Percentiles rank a stretch among this genome's conserved stretches.
phyloP scores from a whole-genome alignment of 106 monocot species.

The Dioscorea dumetorum region DNA sequence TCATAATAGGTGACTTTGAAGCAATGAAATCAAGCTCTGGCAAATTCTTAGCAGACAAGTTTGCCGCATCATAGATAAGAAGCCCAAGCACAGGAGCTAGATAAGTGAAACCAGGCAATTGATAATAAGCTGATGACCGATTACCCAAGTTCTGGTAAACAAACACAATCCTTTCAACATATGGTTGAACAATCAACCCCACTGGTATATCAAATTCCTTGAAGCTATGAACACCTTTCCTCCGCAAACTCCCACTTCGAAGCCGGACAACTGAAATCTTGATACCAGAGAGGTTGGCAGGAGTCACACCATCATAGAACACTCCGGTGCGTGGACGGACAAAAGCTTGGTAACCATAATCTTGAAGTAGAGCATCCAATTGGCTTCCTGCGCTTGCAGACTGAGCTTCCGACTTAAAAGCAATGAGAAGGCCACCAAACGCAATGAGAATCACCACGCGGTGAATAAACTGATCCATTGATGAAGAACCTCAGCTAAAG shows the following conservation, averaged over 20 bases:
- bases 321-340: slow-evolving; percentile 54
- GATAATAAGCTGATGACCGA: slow-evolving; percentile 60
- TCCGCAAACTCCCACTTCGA: slow-evolving; percentile 62
- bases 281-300: slow-evolving; percentile 67
- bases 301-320: slow-evolving; percentile 31
- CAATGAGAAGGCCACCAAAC: slow-evolving; percentile 12
- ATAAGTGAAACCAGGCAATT: slow-evolving; percentile 52
- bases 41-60: slow-evolving; percentile 45
- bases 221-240: slow-evolving; percentile 39
- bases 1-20: slow-evolving; percentile 37
- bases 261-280: slow-evolving; percentile 49
- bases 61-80: slow-evolving; percentile 62
- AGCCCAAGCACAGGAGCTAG: slow-evolving; percentile 69
- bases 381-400: slow-evolving; percentile 15
- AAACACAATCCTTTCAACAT: slow-evolving; percentile 61
- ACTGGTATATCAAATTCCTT: slow-evolving; percentile 66
- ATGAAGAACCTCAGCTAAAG: not conserved
- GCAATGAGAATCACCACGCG: slow-evolving; percentile 13
- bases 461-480: slow-evolving; percentile 14
- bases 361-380: slow-evolving; percentile 69
- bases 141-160: slow-evolving; percentile 90
- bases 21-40: slow-evolving; percentile 46
- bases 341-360: slow-evolving; percentile 72
- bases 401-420: slow-evolving; percentile 22
- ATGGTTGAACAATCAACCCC: slow-evolving; percentile 56